A percentile compares a stretch with the other conserved stretches of the same genome.
phyloP scores from a whole-genome alignment of 208 protist genomes.

The Leishmania guyanensis region DNA sequence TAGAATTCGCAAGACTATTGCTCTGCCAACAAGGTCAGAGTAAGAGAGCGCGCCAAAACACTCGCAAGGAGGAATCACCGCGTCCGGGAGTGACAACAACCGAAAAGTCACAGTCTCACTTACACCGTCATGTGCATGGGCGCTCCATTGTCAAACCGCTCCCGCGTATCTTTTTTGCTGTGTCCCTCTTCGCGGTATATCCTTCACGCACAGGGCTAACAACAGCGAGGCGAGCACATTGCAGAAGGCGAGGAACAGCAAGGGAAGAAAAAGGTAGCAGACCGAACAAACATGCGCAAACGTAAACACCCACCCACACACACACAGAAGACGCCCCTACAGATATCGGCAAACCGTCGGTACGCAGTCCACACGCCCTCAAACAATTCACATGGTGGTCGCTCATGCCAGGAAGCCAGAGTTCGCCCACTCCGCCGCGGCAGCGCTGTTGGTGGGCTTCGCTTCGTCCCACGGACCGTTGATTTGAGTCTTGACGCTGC shows the following conservation, averaged over 20 bases:
- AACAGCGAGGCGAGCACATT: neutral
- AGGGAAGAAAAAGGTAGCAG: neutral
- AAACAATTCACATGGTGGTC: neutral
- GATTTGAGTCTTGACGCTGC: slow-evolving; percentile 85
- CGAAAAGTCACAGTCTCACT: neutral
- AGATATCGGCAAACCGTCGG: neutral
- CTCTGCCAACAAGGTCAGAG: neutral
- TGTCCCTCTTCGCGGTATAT: neutral
- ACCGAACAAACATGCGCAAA: neutral
- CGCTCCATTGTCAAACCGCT: neutral
- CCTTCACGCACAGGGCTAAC: neutral
- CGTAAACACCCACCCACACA: neutral
- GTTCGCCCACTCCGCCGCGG: slow-evolving; percentile 91
- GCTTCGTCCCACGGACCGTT: slow-evolving; percentile 93
- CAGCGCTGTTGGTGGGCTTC: slow-evolving; percentile 91
- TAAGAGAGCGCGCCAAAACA: slow-evolving; percentile 3
- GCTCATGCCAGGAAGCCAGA: slow-evolving; percentile 66
- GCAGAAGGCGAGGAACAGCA: neutral
- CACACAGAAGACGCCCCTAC: neutral
- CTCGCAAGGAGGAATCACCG: neutral
- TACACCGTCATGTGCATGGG: neutral
- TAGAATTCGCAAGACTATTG: neutral
- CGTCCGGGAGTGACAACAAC: neutral
- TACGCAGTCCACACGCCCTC: neutral
- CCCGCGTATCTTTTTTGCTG: neutral